Conservation (phyloP, 805 yeast species). For the Ogataea sp. region DNA sequence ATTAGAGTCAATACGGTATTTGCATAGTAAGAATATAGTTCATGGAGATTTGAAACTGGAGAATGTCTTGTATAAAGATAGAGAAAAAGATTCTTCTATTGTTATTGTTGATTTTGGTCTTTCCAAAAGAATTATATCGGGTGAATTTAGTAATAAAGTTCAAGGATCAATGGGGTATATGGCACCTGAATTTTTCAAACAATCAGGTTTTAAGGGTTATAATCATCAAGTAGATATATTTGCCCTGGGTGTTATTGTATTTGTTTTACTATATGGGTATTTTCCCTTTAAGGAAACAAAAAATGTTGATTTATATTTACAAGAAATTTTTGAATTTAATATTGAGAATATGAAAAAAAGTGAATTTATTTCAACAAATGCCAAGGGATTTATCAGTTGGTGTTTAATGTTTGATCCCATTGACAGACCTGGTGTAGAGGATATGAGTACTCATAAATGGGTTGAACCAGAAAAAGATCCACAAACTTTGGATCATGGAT, state of each 20-base stretch:
- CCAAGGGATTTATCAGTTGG: conserved; percentile 1
- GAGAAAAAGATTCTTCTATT: conserved; percentile 47
- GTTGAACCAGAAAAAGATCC: neutral
- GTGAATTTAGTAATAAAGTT: conserved; percentile 2
- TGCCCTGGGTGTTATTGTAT: conserved; percentile 1
- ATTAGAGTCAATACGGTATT: conserved; percentile 61
- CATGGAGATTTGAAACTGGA: conserved; percentile 71
- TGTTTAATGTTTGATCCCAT: neutral
- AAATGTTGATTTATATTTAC: neutral
- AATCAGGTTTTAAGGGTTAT: neutral
- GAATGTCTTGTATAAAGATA: conserved; percentile 56
- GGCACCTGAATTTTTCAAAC: conserved; percentile 72
- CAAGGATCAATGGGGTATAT: conserved; percentile 83
- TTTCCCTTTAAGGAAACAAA: neutral
- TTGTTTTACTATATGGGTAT: neutral
- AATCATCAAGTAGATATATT: neutral
- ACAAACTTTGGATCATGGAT: neutral
- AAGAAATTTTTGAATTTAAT: neutral
- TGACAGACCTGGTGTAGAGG: neutral
- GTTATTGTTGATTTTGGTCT: conserved; percentile 92
- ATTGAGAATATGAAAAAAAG: neutral
- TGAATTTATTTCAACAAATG: neutral
- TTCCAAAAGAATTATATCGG: conserved; percentile 49
- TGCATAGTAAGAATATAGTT: conserved; percentile 65
- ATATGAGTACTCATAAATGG: neutral